These are phyloP conservation scores for Melanogaster broomeanus DNA, from an alignment of 768 basidiomycete species.

Conservation along the genomic window DNA sequence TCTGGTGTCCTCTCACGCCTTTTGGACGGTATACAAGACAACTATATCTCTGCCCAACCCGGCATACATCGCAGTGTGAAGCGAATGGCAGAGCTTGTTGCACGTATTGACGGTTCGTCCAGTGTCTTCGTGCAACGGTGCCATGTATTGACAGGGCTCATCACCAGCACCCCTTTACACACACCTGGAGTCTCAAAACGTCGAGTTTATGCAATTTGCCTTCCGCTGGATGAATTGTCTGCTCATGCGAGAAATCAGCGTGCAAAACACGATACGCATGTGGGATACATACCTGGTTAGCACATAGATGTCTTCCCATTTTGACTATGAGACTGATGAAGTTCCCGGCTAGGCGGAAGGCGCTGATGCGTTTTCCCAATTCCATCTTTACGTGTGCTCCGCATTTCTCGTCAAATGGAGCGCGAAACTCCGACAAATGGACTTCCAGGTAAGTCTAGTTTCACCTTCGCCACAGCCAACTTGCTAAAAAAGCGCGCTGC, in stretches of 20 bases:
- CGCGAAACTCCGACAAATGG: slow-evolving; percentile 91
- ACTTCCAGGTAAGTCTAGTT: slow-evolving; percentile 79
- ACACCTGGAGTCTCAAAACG: slow-evolving; percentile 87
- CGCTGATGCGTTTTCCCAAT: slow-evolving; percentile 96
- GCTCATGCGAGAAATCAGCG: slow-evolving; percentile 96
- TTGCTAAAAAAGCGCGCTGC: slow-evolving; percentile 3
- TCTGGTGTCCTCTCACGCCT: slow-evolving; percentile 97
- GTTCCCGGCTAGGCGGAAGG: slow-evolving; percentile 82
- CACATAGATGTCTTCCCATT: slow-evolving; percentile 1
- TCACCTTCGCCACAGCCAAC: not conserved
- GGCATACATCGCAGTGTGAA: slow-evolving; percentile 93
- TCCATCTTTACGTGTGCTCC: slow-evolving; percentile 97
- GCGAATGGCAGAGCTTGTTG: slow-evolving; percentile 92
- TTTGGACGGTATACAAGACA: slow-evolving; percentile 97
- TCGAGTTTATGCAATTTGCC: slow-evolving; percentile 99
- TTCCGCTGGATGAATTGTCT: slow-evolving; percentile 99
- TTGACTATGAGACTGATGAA: not conserved
- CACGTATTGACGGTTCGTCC: slow-evolving; percentile 77
- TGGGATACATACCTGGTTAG: slow-evolving; percentile 99
- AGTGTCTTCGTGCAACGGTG: not conserved
- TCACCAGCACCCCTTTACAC: slow-evolving; percentile 74
- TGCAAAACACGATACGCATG: slow-evolving; percentile 96
- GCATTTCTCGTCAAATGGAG: slow-evolving; percentile 97
- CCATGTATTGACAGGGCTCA: not conserved
- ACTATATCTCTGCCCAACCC: slow-evolving; percentile 95